These are phyloP conservation scores for Arctium minus DNA, from an alignment of 129 eudicot species.

Conservation along the genomic window DNA sequence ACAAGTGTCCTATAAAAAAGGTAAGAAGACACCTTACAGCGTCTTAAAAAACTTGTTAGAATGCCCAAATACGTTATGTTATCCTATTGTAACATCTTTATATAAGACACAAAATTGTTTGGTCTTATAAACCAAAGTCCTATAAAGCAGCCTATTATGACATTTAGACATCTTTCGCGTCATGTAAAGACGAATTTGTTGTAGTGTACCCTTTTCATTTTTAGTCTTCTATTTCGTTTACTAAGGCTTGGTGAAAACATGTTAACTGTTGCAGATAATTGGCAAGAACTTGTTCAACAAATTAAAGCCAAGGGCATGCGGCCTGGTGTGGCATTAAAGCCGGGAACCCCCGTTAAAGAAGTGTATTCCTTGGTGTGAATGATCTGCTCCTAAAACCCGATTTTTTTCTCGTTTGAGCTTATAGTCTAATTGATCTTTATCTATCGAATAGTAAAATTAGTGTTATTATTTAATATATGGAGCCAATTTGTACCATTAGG, in stretches of 20 bases:
- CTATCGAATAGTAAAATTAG: too few species aligned
- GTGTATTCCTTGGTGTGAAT: conserved; percentile 70
- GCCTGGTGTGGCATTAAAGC: conserved; percentile 91
- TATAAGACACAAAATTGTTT: too few species aligned
- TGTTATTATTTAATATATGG: background rate
- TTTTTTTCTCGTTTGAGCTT: background rate
- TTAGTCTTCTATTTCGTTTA: background rate
- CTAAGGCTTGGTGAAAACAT: background rate
- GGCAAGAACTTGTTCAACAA: conserved; percentile 72
- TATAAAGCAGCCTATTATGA: too few species aligned
- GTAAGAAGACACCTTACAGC: too few species aligned
- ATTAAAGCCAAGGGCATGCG: conserved; percentile 78
- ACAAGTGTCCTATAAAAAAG: too few species aligned
- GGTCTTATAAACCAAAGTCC: too few species aligned
- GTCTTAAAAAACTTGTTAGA: too few species aligned
- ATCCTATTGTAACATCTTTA: too few species aligned
- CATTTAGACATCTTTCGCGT: background rate
- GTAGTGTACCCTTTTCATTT: background rate
- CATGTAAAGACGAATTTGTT: too few species aligned
- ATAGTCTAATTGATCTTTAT: background rate
- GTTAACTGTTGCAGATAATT: conserved; percentile 49
- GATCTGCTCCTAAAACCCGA: background rate
- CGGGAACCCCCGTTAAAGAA: conserved; percentile 84
- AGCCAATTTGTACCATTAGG: background rate
- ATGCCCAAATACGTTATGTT: too few species aligned